Evolutionary conservation across 169 alveolate genomes (phyloP).

Genomic region (Plasmodium coatneyi): DNA sequence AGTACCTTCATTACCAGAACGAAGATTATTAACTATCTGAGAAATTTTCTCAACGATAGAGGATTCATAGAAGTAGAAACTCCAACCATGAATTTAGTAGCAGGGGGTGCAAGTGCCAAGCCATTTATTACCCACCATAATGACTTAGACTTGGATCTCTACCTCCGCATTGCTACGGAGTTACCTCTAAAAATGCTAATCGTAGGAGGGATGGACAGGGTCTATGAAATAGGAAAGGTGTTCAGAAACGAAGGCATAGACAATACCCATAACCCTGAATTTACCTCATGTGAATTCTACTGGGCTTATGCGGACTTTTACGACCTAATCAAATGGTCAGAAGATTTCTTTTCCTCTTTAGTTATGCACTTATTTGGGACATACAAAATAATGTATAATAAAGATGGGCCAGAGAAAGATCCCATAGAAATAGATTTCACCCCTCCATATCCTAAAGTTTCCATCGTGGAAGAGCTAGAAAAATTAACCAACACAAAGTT

Average conservation of each 20-base stretch:
- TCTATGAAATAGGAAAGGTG: constrained; percentile 98
- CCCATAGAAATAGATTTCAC: constrained; percentile 96
- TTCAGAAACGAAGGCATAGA: constrained; percentile 99
- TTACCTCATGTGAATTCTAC: constrained; percentile 99
- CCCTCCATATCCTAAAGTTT: constrained; percentile 97
- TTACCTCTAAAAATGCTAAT: constrained; percentile 96
- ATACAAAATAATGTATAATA: constrained; percentile 94
- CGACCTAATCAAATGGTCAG: constrained; percentile 97
- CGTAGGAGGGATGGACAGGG: constrained; percentile 98
- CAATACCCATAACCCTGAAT: constrained; percentile 99
- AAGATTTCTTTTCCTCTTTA: constrained; percentile 93
- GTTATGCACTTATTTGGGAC: constrained; percentile 92
- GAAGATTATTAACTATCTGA: constrained; percentile 85
- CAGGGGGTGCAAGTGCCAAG: constrained; percentile 98
- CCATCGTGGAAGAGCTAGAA: constrained; percentile 90
- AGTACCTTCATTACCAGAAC: constrained; percentile 92
- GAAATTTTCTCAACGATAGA: constrained; percentile 91
- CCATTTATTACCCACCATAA: constrained; percentile 99
- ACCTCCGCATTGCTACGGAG: constrained; percentile 99
- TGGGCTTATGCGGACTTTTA: constrained; percentile 97
- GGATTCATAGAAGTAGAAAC: constrained; percentile 99
- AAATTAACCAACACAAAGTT: constrained; percentile 86
- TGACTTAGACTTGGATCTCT: constrained; percentile 95
- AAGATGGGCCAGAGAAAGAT: constrained; percentile 94
- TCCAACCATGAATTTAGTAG: constrained; percentile 97